Evolutionary conservation across 306 rosid genomes (phyloP).

Genomic region (Cicer pinnatifidum): DNA sequence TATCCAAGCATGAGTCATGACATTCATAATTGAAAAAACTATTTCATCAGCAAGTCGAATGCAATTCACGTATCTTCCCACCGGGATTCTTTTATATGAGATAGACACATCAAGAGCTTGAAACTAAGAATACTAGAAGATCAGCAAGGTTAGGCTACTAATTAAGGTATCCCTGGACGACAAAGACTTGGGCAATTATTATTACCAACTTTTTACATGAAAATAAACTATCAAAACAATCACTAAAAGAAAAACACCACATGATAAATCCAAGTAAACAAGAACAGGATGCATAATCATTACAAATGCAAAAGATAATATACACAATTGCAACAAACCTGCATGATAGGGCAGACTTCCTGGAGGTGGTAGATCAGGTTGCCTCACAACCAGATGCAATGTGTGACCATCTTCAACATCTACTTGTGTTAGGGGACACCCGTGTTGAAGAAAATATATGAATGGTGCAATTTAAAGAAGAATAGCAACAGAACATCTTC

Average conservation of each 20-base stretch:
- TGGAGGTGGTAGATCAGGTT: conserved; percentile 64
- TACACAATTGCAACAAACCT: conserved; percentile 58
- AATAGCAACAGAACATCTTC: conserved; percentile 32
- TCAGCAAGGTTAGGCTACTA: conserved; percentile 2
- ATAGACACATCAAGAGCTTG: conserved; percentile 29
- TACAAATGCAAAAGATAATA: conserved; percentile 30
- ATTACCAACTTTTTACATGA: conserved; percentile 35
- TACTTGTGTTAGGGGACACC: conserved; percentile 62
- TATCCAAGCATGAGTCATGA: conserved; percentile 16
- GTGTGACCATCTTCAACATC: conserved; percentile 99
- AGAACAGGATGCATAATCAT: conserved; percentile 23
- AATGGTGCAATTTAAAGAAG: conserved; percentile 29
- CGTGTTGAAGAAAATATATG: conserved; percentile 37
- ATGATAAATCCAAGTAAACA: conserved; percentile 18
- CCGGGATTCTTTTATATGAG: conserved; percentile 3
- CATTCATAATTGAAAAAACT: conserved; percentile 23
- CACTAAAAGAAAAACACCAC: conserved; percentile 36
- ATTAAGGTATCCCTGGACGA: conserved; percentile 14
- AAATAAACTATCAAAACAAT: background rate
- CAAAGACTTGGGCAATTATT: background rate
- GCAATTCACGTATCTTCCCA: conserved; percentile 7
- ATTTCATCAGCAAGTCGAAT: conserved; percentile 9
- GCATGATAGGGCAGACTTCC: conserved; percentile 66
- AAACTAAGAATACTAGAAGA: conserved; percentile 29
- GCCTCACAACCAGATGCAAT: conserved; percentile 93